Base-by-base conservation (phyloP, 2,329 filamentous ascomycete species). In the Neopestalotiopsis sp. region DNA sequence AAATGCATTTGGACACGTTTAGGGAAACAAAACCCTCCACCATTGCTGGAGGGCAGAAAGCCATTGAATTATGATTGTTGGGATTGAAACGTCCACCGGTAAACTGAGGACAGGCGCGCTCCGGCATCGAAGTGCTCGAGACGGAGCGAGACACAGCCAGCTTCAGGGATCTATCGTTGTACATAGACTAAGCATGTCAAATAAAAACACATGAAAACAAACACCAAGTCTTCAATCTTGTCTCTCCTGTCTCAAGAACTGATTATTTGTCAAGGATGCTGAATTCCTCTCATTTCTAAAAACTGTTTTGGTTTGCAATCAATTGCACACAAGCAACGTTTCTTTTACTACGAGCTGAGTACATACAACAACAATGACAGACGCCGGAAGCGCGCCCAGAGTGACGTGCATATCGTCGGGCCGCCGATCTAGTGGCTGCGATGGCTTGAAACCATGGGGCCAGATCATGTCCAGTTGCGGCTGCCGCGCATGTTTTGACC, bases 41-140 rank as follows among this genome's bases (percentile, higher is more conserved):
- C 17, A 49, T 13, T 49, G 24, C 32, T 7, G n/a, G 24, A 24
- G n/a, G n/a, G 45, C 57, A 32, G 34, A 62, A 59, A 56, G 67
- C 28, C 20, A 32, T 68, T 58, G 28, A 13, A 61, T 61, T 56
- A 61, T 20, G 68, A 59, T 66, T 67, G 67, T 57, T 69, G 49
- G 49, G 30, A 67, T 40, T 61, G 32, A 40, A 28, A 28, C 65
- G n/a, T 61, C 24, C 28, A 42, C 34, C 65, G 34, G 20, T n/a
- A 40, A 20, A 12, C 59, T 49, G 40, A 32, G 57, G 56, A 61
- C 42, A 24, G 59, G 58, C 42, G 67, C 68, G 65, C 62, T 74
- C 77, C 76, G 74, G 71, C 72, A 78, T 79, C 77, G 77, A 79
- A 79, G 77, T 78, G 77, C 77, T 79, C 77, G 77, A 77, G 74